Evolutionary conservation across 805 yeast species (phyloP).

Genomic region (Clavispora vitiphila): DNA sequence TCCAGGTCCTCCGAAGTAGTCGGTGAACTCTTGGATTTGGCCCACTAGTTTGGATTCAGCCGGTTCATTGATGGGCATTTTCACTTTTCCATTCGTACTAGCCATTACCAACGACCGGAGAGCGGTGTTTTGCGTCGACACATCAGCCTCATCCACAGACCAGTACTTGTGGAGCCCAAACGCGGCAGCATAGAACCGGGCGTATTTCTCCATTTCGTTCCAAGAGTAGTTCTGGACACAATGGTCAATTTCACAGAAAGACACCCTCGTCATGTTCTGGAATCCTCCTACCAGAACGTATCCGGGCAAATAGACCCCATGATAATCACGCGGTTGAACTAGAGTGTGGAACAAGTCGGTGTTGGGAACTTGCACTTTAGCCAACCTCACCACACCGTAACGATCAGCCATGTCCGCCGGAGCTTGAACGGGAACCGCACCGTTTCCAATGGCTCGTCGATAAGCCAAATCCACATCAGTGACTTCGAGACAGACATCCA

Average conservation of each 20-base stretch:
- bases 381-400: conserved; percentile 48
- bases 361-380: conserved; percentile 37
- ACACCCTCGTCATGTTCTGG: neutral
- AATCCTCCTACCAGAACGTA: conserved; percentile 28
- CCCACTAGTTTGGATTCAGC: conserved; percentile 61
- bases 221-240: conserved; percentile 77
- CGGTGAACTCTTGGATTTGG: conserved; percentile 79
- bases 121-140: conserved; percentile 67
- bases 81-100: conserved; percentile 54
- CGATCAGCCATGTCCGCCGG: conserved; percentile 35
- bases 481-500: conserved; percentile 68
- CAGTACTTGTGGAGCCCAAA: conserved; percentile 76
- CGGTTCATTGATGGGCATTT: conserved; percentile 86
- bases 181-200: conserved; percentile 53
- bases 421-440: conserved; percentile 40
- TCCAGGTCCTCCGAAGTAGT: conserved; percentile 75
- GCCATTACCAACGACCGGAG: conserved; percentile 75
- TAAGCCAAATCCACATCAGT: conserved; percentile 43
- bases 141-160: conserved; percentile 78
- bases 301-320: conserved; percentile 50
- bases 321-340: conserved; percentile 42
- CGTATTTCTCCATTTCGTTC: conserved; percentile 56
- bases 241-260: conserved; percentile 56
- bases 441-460: conserved; percentile 43
- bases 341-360: conserved; percentile 72